Base-by-base conservation (phyloP, 1,139 yeast genomes). In the Kluyveromyces sp. region DNA sequence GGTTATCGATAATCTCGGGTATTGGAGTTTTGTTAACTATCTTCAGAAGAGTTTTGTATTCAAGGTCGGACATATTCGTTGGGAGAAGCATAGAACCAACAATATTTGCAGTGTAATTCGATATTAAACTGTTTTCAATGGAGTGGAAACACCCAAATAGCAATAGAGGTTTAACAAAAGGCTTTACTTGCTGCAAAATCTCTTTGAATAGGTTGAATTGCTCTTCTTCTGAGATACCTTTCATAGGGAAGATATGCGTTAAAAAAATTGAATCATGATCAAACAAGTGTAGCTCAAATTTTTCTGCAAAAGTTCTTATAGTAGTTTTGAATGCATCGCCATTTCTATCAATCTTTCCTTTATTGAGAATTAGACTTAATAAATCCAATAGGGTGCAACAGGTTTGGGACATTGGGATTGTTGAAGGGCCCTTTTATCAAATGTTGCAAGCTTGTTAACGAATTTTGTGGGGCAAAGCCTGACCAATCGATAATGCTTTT, bases 31-130 rank as follows among this genome's bases (percentile, higher is more conserved):
- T 37, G 30, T 47, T 46, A 10, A 55, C 51, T 29, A 55, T 49
- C 7, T 38, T 42, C 7, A 50, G 35, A 5, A 57, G 41, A 25
- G 50, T 42, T 25, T 41, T 33, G 31, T 51, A 46, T 4, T 51
- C 55, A 4, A 31, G 34, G 5, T 45, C 28, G 8, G 53, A 40
- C 35, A 59, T 51, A n/a, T 49, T 48, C 3, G 55, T 47, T 4
- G 59, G 47, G n/a, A 58, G 41, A 7, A 56, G 40, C 42, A 50
- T 53, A 6, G 61, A 53, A 6, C 62, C 57, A 26, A 59, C 49
- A 55, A 58, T 50, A 43, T 61, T 58, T 1, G 51, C 50, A 10
- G 52, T 49, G 34, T 57, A 60, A 6, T 36, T 35, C 28, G 40
- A 47, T n/a, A 50, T 48, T 4, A 30, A 6, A 7, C 34, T 29